These are phyloP conservation scores for Tagetes erecta DNA, from an alignment of 129 eudicot species.

Conservation along the genomic window DNA sequence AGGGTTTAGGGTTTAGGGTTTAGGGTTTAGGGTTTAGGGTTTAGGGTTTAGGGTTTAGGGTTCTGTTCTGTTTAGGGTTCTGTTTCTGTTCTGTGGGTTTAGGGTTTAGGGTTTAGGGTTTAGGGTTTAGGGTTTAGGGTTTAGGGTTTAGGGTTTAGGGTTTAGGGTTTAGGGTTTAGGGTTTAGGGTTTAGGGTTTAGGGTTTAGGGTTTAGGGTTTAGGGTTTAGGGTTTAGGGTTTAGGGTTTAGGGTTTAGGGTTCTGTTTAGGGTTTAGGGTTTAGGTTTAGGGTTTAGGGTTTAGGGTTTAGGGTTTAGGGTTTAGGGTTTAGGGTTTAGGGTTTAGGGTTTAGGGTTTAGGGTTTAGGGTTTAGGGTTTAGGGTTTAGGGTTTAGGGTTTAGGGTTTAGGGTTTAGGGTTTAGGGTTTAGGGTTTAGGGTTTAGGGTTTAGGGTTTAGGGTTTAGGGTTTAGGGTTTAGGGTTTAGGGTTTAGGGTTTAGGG, in stretches of 20 bases:
- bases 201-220: conserved; percentile 5
- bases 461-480: too few relatives aligned
- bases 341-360: conserved; percentile 11
- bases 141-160: conserved; percentile 4
- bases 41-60: conserved; percentile 16
- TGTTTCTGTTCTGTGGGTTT: too few relatives aligned
- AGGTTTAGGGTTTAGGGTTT: conserved; percentile 8
- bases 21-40: conserved; percentile 20
- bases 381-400: not conserved
- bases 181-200: conserved; percentile 16
- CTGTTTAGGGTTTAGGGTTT: conserved; percentile 13
- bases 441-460: too few relatives aligned
- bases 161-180: not conserved
- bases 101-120: conserved; percentile 6
- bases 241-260: conserved; percentile 23
- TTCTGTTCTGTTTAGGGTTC: conserved; percentile 3
- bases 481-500: too few relatives aligned
- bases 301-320: conserved; percentile 16
- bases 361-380: not conserved
- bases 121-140: conserved; percentile 12
- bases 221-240: conserved; percentile 16
- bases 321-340: conserved; percentile 18
- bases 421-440: not conserved
- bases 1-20: too few relatives aligned
- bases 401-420: too few relatives aligned